Conservation (phyloP, 176 grass and related monocot genomes). For the Ampelocalamus luodianensis region DNA sequence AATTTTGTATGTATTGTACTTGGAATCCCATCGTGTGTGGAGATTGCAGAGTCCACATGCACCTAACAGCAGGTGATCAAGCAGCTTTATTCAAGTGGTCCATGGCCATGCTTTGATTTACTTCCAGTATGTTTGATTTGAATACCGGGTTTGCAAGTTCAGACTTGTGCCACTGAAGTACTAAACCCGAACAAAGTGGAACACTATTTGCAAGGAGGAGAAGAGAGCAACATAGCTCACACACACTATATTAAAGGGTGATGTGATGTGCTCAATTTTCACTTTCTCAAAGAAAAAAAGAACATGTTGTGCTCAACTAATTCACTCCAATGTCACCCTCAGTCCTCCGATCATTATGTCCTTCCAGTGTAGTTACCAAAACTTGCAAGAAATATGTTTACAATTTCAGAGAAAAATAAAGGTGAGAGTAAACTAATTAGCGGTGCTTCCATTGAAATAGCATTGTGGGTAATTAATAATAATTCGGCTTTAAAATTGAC, state of each 20-base stretch:
- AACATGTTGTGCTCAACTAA: not conserved
- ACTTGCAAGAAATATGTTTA: not conserved
- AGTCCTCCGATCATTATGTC: not conserved
- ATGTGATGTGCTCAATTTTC: not conserved
- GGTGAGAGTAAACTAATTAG: not conserved
- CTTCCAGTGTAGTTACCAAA: not conserved
- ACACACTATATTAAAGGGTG: no score
- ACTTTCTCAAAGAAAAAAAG: not conserved
- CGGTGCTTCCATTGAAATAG: not conserved
- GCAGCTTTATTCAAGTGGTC: no score
- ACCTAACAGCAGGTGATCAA: no score
- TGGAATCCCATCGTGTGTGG: not conserved
- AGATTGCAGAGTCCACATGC: not conserved
- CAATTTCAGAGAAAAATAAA: not conserved
- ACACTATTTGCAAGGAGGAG: not conserved
- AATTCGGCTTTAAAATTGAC: not conserved
- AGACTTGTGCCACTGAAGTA: not conserved
- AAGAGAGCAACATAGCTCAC: no score
- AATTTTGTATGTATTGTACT: not conserved
- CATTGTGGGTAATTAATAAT: no score
- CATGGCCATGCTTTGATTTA: no score
- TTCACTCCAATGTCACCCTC: not conserved
- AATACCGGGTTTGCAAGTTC: not conserved
- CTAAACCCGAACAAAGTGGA: not conserved
- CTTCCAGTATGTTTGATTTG: not conserved